Evolutionary conservation across 345 rosid genomes (phyloP).

Genomic region (Bretschneidera sinensis): DNA sequence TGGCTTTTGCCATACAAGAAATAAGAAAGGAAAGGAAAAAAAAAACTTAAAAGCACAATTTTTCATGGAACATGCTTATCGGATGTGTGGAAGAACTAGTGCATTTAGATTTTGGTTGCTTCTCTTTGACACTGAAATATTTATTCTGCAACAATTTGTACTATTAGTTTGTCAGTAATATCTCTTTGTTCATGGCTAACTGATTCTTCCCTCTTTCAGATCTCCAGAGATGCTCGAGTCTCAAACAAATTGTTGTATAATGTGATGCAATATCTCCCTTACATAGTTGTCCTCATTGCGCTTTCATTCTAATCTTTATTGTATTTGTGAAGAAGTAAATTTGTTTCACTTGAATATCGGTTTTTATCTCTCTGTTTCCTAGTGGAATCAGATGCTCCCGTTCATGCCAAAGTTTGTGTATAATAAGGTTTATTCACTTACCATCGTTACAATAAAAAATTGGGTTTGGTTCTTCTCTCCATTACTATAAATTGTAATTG

Average conservation of each 20-base stretch:
- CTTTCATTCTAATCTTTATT: not conserved
- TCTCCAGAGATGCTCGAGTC: constrained; percentile 71
- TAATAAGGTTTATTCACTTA: not conserved
- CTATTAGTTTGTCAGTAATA: not conserved
- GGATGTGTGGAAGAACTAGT: too few relatives aligned
- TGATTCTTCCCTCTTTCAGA: constrained; percentile 29
- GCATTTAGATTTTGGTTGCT: not conserved
- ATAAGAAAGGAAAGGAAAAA: too few relatives aligned
- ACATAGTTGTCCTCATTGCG: not conserved
- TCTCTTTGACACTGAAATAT: not conserved
- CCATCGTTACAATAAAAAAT: too few relatives aligned
- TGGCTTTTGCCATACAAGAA: too few relatives aligned
- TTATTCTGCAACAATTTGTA: not conserved
- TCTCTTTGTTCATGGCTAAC: constrained; percentile 4
- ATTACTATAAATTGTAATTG: too few relatives aligned
- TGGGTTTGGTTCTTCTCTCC: too few relatives aligned
- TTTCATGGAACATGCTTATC: too few relatives aligned
- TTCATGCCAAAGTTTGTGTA: not conserved
- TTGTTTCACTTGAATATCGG: not conserved
- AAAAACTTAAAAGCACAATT: too few relatives aligned
- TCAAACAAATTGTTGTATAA: constrained; percentile 70
- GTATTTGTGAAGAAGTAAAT: not conserved
- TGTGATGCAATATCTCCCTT: constrained; percentile 38
- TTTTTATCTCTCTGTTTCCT: not conserved
- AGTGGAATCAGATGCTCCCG: not conserved